These are phyloP conservation scores for Tolypocladium guangdongense DNA, from an alignment of 2,329 filamentous ascomycete genomes.

Conservation along the genomic window DNA sequence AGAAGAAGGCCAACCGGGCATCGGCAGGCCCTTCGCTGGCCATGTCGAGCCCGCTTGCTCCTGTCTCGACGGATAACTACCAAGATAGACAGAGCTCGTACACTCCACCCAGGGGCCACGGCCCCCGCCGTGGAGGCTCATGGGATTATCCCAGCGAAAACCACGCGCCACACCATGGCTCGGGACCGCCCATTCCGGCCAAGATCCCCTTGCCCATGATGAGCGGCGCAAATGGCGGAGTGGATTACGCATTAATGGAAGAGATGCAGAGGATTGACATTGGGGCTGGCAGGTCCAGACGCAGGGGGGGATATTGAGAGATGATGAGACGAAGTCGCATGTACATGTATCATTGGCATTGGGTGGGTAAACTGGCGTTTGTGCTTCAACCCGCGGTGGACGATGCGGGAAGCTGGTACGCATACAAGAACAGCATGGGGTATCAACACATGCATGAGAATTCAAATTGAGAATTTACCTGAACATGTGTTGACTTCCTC, in stretches of 20 bases:
- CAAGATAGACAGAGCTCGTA: conserved; percentile 31
- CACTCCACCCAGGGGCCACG: conserved; percentile 15
- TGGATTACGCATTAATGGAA: conserved; percentile 51
- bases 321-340: conserved; percentile 6
- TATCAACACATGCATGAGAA: background rate
- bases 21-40: conserved; percentile 26
- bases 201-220: conserved; percentile 51
- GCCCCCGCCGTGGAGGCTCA: conserved; percentile 33
- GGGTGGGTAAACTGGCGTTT: conserved; percentile 6
- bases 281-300: conserved; percentile 46
- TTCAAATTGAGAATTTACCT: background rate
- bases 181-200: conserved; percentile 53
- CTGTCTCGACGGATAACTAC: conserved; percentile 40
- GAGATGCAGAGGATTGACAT: conserved; percentile 62
- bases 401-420: background rate
- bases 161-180: conserved; percentile 28
- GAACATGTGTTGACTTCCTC: too few species aligned
- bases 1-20: conserved; percentile 46
- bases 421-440: background rate
- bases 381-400: background rate
- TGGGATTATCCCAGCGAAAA: conserved; percentile 46
- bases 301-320: conserved; percentile 32
- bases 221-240: conserved; percentile 30
- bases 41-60: conserved; percentile 38
- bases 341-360: conserved; percentile 4